Base-by-base conservation (phyloP, 306 rosid species). In the Cicer bijugum region DNA sequence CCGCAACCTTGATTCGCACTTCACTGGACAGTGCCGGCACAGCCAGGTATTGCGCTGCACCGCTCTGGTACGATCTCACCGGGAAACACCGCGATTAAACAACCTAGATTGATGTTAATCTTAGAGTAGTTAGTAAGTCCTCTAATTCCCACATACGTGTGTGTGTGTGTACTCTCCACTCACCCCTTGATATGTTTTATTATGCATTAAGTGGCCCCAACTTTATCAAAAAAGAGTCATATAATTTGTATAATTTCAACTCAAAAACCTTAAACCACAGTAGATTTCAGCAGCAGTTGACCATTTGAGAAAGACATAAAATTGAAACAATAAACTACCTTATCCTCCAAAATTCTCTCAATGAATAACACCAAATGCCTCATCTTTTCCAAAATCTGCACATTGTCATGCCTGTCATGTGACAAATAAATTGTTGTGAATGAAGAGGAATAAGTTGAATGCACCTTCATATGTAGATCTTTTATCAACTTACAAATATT, bases 381-480 rank as follows among this genome's bases (percentile, higher is more conserved):
- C 87, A 89, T 63, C 73, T 91, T 94, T 84, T 94, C 97, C 91
- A 94, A 82, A 86, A 81, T 84, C 59, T 88, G 97, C 84, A 91
- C 89, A 72, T 87, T 85, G 82, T 91, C 98, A 71, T 94, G 98
- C 90, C 98, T 94, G 91, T 47, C 85, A 87, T 94, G 91, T 47
- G 86, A 87, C 59, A 75, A 23, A 64, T 64, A 72, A 69, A 66
- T 59, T 69, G 70, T 56, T 39, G 63, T 44, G 44, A 66, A 81
- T 51, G 68, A 72, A 50, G 28, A 60, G 43, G 71, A 45, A 62
- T 48, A 38, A 10, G 51, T 8, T 35, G 66, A 79, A 78, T 15
- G 62, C 40, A 33, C 47, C 61, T 48, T 53, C 28, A 51, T 23
- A 10, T 42, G 56, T 45, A 42, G 69, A 61, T 74, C 50, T 77